phyloP scores from a whole-genome alignment of 1,139 yeast species.

The Yamadazyma kanchanaburiensis region DNA sequence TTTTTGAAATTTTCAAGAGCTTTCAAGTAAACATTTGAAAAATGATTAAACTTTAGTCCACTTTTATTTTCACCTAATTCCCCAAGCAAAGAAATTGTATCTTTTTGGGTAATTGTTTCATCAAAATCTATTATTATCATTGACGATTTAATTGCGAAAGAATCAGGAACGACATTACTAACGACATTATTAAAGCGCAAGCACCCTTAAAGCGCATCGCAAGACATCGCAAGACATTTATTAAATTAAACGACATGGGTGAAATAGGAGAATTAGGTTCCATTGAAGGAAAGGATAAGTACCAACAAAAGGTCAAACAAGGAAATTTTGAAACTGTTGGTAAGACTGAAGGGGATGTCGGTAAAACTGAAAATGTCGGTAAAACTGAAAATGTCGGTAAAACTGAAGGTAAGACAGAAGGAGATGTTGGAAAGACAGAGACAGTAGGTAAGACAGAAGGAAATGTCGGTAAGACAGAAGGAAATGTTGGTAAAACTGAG shows the following conservation, averaged over 20 bases:
- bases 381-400: conserved; percentile 7
- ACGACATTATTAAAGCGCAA: no score
- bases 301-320: conserved; percentile 5
- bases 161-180: no score
- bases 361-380: conserved; percentile 14
- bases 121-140: conserved; percentile 58
- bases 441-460: conserved; percentile 13
- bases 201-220: no score
- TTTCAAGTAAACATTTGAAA: conserved; percentile 40
- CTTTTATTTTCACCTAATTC: conserved; percentile 31
- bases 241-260: no score
- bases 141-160: no score
- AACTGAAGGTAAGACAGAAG: conserved; percentile 13
- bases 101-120: conserved; percentile 59
- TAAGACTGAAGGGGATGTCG: conserved; percentile 14
- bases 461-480: conserved; percentile 13
- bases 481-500: conserved; percentile 11
- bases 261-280: conserved; percentile 28
- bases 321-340: conserved; percentile 10
- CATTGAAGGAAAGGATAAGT: conserved; percentile 8
- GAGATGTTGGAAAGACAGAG: conserved; percentile 6
- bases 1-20: conserved; percentile 26
- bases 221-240: no score
- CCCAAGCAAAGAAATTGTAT: conserved; percentile 48
- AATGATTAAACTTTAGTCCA: conserved; percentile 48